Evolutionary conservation across 192 early-diverging fungal species (phyloP).

Genomic region (Podila epigama): DNA sequence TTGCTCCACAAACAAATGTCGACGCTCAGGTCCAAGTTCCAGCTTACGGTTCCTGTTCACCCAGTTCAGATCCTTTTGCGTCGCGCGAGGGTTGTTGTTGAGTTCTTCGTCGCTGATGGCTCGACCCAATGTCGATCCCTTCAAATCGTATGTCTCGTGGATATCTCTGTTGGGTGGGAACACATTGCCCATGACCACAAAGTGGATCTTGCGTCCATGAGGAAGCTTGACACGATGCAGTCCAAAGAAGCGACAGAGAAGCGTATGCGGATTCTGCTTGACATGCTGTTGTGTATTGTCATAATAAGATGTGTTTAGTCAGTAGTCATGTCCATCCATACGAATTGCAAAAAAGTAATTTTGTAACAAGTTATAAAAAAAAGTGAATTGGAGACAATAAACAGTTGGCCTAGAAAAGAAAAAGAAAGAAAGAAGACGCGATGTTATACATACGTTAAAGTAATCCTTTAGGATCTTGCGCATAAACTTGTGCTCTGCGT

Average conservation of each 20-base stretch:
- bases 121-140: conserved; percentile 92
- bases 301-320: too few relatives aligned
- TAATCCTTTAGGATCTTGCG: conserved; percentile 87
- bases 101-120: conserved; percentile 79
- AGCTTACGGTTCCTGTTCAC: conserved; percentile 74
- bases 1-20: conserved; percentile 83
- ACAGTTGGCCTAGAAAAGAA: not conserved
- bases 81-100: conserved; percentile 82
- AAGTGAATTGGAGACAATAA: not conserved
- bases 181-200: conserved; percentile 99
- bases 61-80: conserved; percentile 99
- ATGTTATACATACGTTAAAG: conserved; percentile 67
- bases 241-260: conserved; percentile 94
- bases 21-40: conserved; percentile 84
- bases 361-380: conserved; percentile 6
- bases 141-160: conserved; percentile 95
- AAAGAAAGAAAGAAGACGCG: not conserved
- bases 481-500: conserved; percentile 95
- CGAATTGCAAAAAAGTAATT: too few relatives aligned
- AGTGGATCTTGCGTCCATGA: conserved; percentile 93
- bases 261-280: conserved; percentile 87
- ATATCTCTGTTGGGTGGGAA: conserved; percentile 98
- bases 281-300: conserved; percentile 67
- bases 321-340: too few relatives aligned
- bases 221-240: conserved; percentile 96